Evolutionary conservation across 2,329 filamentous ascomycete species (phyloP).

Genomic region (Dryadomyces quercivorus): DNA sequence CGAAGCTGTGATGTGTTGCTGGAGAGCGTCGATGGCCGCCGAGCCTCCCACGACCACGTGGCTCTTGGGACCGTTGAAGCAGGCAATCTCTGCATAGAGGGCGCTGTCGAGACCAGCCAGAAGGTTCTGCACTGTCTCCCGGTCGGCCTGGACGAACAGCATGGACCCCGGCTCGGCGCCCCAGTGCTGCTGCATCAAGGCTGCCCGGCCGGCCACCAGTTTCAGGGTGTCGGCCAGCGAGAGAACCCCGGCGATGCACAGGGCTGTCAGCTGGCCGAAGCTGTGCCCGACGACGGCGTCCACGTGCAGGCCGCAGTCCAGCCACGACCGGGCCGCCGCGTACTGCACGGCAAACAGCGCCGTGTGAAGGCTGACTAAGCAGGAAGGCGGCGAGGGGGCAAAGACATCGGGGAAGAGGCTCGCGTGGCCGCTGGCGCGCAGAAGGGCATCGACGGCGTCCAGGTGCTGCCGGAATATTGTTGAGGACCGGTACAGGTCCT

Average conservation of each 20-base stretch:
- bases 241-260: slow-evolving; percentile 22
- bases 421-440: neutral
- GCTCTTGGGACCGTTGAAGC: slow-evolving; percentile 13
- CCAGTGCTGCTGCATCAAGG: slow-evolving; percentile 20
- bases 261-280: slow-evolving; percentile 28
- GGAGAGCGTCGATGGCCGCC: slow-evolving; percentile 3
- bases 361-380: slow-evolving; percentile 23
- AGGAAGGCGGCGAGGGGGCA: slow-evolving; percentile 10
- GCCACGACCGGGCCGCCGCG: slow-evolving; percentile 22
- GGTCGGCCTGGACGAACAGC: slow-evolving; percentile 22
- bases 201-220: slow-evolving; percentile 18
- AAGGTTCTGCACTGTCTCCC: neutral
- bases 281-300: slow-evolving; percentile 25
- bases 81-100: slow-evolving; percentile 10
- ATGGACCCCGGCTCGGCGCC: slow-evolving; percentile 24
- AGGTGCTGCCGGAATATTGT: slow-evolving; percentile 6
- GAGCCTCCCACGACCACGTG: slow-evolving; percentile 12
- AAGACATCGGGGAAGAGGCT: slow-evolving; percentile 22
- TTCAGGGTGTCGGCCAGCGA: slow-evolving; percentile 19
- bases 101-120: neutral
- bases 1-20: slow-evolving; percentile 6
- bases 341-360: slow-evolving; percentile 27
- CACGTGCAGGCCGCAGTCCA: slow-evolving; percentile 20
- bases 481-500: slow-evolving; percentile 8
- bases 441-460: slow-evolving; percentile 14